Evolutionary conservation across 83 land plant genomes (phyloP).

Genomic region (Thuja plicata): DNA sequence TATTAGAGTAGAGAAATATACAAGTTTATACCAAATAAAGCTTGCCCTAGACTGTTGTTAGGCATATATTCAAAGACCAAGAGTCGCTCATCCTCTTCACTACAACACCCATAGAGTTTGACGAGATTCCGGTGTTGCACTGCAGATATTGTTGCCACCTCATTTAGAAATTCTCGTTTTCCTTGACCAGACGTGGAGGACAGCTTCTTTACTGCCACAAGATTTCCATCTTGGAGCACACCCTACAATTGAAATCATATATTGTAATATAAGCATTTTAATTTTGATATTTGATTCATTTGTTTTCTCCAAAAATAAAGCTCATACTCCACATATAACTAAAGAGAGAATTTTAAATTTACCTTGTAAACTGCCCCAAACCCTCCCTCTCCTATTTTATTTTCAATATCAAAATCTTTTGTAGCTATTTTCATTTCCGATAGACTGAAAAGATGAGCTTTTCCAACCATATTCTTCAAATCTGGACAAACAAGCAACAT

Average conservation of each 20-base stretch:
- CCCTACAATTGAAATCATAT: not conserved
- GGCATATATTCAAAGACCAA: constrained; percentile 22
- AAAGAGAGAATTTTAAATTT: not conserved
- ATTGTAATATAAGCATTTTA: not conserved
- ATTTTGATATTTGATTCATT: not conserved
- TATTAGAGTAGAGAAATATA: not conserved
- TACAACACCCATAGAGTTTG: not conserved
- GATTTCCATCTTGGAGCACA: constrained; percentile 16
- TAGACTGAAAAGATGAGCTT: constrained; percentile 14
- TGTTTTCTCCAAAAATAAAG: not conserved
- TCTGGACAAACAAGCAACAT: constrained; percentile 9
- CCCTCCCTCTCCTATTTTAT: constrained; percentile 8
- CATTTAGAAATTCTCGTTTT: constrained; percentile 20
- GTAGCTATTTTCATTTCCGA: constrained; percentile 17
- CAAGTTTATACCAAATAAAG: constrained; percentile 11
- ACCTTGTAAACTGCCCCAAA: constrained; percentile 21
- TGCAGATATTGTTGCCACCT: constrained; percentile 18
- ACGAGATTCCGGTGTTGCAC: constrained; percentile 1
- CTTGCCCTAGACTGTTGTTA: constrained; percentile 22
- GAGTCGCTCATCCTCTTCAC: constrained; percentile 17
- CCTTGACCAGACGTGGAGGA: constrained; percentile 21
- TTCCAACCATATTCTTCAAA: constrained; percentile 14
- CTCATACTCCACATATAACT: not conserved
- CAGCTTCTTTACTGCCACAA: constrained; percentile 27
- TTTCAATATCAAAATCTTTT: constrained; percentile 5